phyloP scores from a whole-genome alignment of 2,329 filamentous ascomycete genomes.

The Neofusicoccum sp. region DNA sequence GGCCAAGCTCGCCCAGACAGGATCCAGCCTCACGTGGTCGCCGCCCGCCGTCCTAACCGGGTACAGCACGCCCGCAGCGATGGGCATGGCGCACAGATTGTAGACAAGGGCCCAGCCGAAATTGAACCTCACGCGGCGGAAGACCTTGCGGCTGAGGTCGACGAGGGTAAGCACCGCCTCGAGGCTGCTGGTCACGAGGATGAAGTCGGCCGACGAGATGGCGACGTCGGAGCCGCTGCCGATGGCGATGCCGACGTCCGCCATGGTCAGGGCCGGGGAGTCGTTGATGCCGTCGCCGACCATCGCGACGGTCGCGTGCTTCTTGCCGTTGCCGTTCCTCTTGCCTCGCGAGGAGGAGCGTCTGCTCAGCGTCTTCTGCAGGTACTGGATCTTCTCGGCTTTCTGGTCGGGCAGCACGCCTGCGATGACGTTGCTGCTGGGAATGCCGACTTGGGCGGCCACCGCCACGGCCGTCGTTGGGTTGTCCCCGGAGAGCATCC shows the following conservation, averaged over 20 bases:
- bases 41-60: conserved; percentile 51
- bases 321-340: conserved; percentile 11
- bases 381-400: conserved; percentile 63
- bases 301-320: conserved; percentile 68
- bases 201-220: conserved; percentile 77
- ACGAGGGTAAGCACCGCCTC: conserved; percentile 70
- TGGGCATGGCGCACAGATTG: conserved; percentile 73
- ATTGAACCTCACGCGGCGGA: conserved; percentile 77
- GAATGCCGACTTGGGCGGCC: conserved; percentile 72
- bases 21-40: conserved; percentile 64
- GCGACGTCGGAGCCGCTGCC: conserved; percentile 80
- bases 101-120: conserved; percentile 84
- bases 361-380: conserved; percentile 37
- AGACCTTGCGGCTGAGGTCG: conserved; percentile 67
- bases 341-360: background rate
- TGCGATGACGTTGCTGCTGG: conserved; percentile 71
- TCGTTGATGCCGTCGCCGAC: conserved; percentile 88
- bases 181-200: conserved; percentile 71
- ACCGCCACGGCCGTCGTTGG: conserved; percentile 79
- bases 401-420: conserved; percentile 85
- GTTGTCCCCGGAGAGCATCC: conserved; percentile 94
- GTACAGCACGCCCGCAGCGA: conserved; percentile 79
- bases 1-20: conserved; percentile 83
- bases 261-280: conserved; percentile 73
- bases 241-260: conserved; percentile 81